Evolutionary conservation across 176 grass and related monocot species (phyloP), one percentile per base, ranked within the genome.

Genomic region (Carex littledalei): DNA sequence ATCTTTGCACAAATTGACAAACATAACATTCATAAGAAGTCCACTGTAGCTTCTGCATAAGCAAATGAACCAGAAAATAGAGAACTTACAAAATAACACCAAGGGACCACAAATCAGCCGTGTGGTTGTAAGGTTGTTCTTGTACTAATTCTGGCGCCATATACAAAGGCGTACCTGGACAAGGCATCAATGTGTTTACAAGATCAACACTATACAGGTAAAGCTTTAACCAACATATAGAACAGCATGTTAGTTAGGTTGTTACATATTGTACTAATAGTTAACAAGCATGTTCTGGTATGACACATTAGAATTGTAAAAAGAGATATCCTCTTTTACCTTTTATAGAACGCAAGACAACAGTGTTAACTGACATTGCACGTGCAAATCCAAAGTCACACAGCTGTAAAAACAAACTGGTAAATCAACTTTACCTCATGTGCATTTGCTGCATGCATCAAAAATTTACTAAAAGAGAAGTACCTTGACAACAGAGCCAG

Each of bases 381-480:
- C 93, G 89, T 77, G 95, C 95, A 98, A 98, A 98, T 81, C 95
- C 95, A 85, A 98, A 98, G 63, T 98, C 95, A 68, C 95, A 98
- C 78, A 98, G 91, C 95, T 98, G 88, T 78, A 34, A 90, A 34
- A 79, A 79, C 22, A 66, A 58, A 86, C 77, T 47, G 9, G 17
- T 3, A 71, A 59, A 63, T 18, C 1, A 67, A 76, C 37, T 87
- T 81, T 4, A 88, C 66, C 31, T 14, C 55, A 55, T 77, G 13
- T 77, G 49, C 12, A 31, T 77, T 15, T 10, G 11, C 12, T 54
- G 73, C 72, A 55, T 31, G 32, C 56, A 86, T 65, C 58, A 66
- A 55, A 63, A 39, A 62, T 61, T 71, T 85, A 85, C 7, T 6
- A 52, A 83, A 67, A 52, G 39, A 24, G 54, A 85, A 56, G 17